These are phyloP conservation scores for Zarea fungicola DNA, from an alignment of 2,329 filamentous ascomycete genomes.

Conservation along the genomic window DNA sequence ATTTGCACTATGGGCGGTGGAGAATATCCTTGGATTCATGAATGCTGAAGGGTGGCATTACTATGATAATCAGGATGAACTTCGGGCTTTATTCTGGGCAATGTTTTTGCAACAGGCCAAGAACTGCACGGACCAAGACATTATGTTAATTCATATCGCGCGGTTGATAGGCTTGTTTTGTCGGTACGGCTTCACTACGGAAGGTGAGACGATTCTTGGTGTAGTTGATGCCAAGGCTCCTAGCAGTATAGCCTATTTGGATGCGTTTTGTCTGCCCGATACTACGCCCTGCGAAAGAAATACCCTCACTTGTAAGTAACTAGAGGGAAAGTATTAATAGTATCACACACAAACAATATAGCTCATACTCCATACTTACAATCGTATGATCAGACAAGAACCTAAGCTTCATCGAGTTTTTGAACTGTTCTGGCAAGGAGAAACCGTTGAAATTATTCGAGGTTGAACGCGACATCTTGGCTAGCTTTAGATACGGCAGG, in stretches of 20 bases:
- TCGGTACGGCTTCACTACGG: conserved; percentile 7
- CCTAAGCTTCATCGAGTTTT: too few species aligned
- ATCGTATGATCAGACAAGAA: too few species aligned
- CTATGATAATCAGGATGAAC: conserved; percentile 11
- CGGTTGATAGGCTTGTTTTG: not conserved
- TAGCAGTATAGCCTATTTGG: not conserved
- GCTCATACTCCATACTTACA: too few species aligned
- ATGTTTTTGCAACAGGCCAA: not conserved
- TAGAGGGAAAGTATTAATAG: too few species aligned
- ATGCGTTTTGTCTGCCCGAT: conserved; percentile 5
- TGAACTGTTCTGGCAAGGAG: too few species aligned
- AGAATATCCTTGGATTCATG: conserved; percentile 21
- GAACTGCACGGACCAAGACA: not conserved
- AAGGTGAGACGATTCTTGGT: not conserved
- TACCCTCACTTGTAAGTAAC: too few species aligned
- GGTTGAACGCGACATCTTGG: too few species aligned
- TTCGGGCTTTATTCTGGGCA: conserved; percentile 14
- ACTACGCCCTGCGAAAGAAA: not conserved
- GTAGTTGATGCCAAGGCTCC: not conserved
- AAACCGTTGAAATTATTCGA: too few species aligned
- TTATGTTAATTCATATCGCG: not conserved
- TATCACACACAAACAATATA: too few species aligned
- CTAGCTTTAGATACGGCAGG: too few species aligned
- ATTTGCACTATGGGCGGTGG: conserved; percentile 23
- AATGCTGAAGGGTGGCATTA: conserved; percentile 17